Conservation (phyloP, 345 rosid species). For the Hevea brasiliensis region DNA sequence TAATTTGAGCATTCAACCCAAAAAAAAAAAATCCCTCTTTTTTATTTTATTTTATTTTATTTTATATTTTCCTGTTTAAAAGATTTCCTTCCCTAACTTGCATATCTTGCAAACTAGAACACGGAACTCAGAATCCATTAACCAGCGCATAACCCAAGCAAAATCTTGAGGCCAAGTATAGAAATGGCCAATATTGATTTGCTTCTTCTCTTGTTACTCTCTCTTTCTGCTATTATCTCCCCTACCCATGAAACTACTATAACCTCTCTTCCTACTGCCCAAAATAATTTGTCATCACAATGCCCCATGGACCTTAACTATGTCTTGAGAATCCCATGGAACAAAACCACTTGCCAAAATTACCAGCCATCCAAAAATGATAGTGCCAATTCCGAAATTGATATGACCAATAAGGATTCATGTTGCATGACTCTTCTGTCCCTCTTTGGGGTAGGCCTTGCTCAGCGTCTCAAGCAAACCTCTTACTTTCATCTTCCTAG, state of each 20-base stretch:
- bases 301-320: constrained; percentile 73
- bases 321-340: constrained; percentile 66
- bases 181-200: constrained; percentile 10
- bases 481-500: constrained; percentile 60
- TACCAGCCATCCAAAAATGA: constrained; percentile 17
- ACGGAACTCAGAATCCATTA: background rate
- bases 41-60: no score
- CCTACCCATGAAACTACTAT: constrained; percentile 8
- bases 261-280: constrained; percentile 9
- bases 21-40: no score
- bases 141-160: background rate
- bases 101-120: background rate
- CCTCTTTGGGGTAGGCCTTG: constrained; percentile 54
- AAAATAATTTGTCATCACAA: constrained; percentile 11
- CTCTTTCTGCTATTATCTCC: background rate
- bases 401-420: constrained; percentile 7
- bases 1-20: background rate
- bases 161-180: background rate
- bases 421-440: constrained; percentile 61
- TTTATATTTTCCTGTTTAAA: no score
- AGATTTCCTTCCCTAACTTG: background rate
- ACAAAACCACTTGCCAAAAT: constrained; percentile 48
- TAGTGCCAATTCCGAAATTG: constrained; percentile 4
- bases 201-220: constrained; percentile 14
- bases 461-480: constrained; percentile 59